These are phyloP conservation scores for Neophaeococcomyces mojaviensis DNA, from an alignment of 2,329 filamentous ascomycete species.

Conservation along the genomic window DNA sequence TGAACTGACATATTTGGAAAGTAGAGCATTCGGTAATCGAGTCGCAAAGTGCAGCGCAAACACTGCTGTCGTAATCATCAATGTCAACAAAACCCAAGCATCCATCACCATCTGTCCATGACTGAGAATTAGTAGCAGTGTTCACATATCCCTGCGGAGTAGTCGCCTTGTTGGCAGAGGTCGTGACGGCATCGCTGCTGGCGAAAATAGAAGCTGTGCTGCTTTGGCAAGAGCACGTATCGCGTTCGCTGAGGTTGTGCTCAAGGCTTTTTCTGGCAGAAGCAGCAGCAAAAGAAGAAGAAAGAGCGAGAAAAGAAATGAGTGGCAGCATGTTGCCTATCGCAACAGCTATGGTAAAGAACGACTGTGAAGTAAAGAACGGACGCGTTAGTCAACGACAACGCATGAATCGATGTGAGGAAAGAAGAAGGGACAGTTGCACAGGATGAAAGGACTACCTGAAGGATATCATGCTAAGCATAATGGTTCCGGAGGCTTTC, in stretches of 20 bases:
- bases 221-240: conserved; percentile 15
- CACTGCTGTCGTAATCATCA: conserved; percentile 15
- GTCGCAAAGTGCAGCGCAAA: conserved; percentile 16
- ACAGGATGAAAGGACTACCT: no score
- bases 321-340: conserved; percentile 19
- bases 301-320: conserved; percentile 16
- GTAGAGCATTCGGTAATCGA: conserved; percentile 14
- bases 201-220: conserved; percentile 10
- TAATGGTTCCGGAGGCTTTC: no score
- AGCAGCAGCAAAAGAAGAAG: conserved; percentile 14
- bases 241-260: conserved; percentile 11
- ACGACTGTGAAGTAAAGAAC: conserved; percentile 12
- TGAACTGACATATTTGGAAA: conserved; percentile 14
- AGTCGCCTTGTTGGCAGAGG: conserved; percentile 10
- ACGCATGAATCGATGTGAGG: conserved; percentile 6
- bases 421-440: conserved; percentile 5
- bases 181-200: conserved; percentile 10
- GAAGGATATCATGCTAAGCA: no score
- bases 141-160: conserved; percentile 15
- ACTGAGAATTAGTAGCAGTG: conserved; percentile 12
- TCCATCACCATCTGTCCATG: conserved; percentile 15
- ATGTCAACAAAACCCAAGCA: conserved; percentile 15
- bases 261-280: conserved; percentile 10
- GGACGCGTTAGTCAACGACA: conserved; percentile 17
- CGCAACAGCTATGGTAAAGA: conserved; percentile 18